phyloP scores from a whole-genome alignment of 1,284 basidiomycete genomes.

The Tranzscheliella williamsii region DNA sequence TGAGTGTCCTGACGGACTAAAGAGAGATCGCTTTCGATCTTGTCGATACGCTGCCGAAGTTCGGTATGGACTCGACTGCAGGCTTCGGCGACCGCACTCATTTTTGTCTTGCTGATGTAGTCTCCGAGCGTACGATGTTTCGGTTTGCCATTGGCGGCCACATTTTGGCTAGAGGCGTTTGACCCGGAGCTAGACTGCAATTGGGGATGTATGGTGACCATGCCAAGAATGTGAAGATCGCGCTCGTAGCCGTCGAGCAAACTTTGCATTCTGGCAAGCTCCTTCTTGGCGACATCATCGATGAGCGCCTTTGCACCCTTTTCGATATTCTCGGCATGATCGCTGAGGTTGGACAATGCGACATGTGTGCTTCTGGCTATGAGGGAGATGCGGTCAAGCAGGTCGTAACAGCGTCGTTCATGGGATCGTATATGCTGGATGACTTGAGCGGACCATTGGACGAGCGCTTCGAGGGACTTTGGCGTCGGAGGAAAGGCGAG shows the following conservation, averaged over 20 bases:
- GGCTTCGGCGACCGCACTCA: slow-evolving; percentile 46
- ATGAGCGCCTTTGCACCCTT: slow-evolving; percentile 33
- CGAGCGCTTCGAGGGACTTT: slow-evolving; percentile 37
- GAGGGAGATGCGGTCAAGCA: slow-evolving; percentile 27
- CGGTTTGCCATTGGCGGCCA: slow-evolving; percentile 7
- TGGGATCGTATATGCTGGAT: slow-evolving; percentile 7
- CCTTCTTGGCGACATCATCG: slow-evolving; percentile 33
- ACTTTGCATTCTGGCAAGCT: slow-evolving; percentile 49
- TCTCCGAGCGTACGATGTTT: slow-evolving; percentile 48
- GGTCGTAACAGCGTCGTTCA: slow-evolving; percentile 9
- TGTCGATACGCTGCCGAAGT: slow-evolving; percentile 32
- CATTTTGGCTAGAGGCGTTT: not conserved
- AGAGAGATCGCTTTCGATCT: slow-evolving; percentile 22
- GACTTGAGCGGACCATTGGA: slow-evolving; percentile 39
- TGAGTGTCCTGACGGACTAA: slow-evolving; percentile 41
- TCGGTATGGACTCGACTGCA: slow-evolving; percentile 39
- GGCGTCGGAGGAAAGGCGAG: slow-evolving; percentile 43
- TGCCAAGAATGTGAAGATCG: slow-evolving; percentile 46
- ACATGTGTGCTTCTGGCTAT: slow-evolving; percentile 50
- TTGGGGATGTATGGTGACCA: slow-evolving; percentile 48
- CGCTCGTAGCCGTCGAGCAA: slow-evolving; percentile 50
- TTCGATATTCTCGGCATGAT: slow-evolving; percentile 50
- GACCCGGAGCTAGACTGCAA: slow-evolving; percentile 17
- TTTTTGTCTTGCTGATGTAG: slow-evolving; percentile 47
- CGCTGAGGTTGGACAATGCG: slow-evolving; percentile 50